Evolutionary conservation across 805 yeast species (phyloP).

Genomic region (Spathaspora passalidarum): DNA sequence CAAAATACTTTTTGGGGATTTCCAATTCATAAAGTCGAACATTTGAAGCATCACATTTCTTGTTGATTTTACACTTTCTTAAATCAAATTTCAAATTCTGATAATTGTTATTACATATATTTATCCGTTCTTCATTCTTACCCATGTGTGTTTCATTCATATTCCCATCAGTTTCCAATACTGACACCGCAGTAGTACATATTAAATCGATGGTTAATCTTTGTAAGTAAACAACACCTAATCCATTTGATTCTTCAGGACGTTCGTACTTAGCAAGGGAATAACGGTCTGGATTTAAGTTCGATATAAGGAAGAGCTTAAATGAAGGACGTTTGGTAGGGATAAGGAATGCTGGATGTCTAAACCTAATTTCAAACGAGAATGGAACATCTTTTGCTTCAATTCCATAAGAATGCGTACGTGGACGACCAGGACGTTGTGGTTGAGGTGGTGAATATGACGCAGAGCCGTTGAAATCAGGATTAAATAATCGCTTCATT

Average conservation of each 20-base stretch:
- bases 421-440: neutral
- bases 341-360: slow-evolving; percentile 44
- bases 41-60: slow-evolving; percentile 17
- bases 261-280: slow-evolving; percentile 27
- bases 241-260: slow-evolving; percentile 44
- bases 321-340: slow-evolving; percentile 40
- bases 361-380: slow-evolving; percentile 47
- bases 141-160: slow-evolving; percentile 24
- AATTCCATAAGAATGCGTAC: slow-evolving; percentile 14
- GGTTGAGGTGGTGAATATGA: slow-evolving; percentile 10
- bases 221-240: slow-evolving; percentile 44
- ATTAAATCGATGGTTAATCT: slow-evolving; percentile 31
- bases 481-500: slow-evolving; percentile 25
- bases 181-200: slow-evolving; percentile 25
- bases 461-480: slow-evolving; percentile 8
- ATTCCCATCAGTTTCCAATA: slow-evolving; percentile 21
- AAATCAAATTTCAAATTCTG: slow-evolving; percentile 39
- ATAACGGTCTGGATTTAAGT: slow-evolving; percentile 26
- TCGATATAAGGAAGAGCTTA: slow-evolving; percentile 28
- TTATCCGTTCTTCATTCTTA: slow-evolving; percentile 19
- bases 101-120: slow-evolving; percentile 30
- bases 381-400: slow-evolving; percentile 36
- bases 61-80: slow-evolving; percentile 26
- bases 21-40: slow-evolving; percentile 37
- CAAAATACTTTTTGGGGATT: slow-evolving; percentile 38